Percentiles rank a stretch among this genome's conserved stretches.
Conservation (phyloP, 192 early-diverging fungal species). For the Diversispora epigaea region DNA sequence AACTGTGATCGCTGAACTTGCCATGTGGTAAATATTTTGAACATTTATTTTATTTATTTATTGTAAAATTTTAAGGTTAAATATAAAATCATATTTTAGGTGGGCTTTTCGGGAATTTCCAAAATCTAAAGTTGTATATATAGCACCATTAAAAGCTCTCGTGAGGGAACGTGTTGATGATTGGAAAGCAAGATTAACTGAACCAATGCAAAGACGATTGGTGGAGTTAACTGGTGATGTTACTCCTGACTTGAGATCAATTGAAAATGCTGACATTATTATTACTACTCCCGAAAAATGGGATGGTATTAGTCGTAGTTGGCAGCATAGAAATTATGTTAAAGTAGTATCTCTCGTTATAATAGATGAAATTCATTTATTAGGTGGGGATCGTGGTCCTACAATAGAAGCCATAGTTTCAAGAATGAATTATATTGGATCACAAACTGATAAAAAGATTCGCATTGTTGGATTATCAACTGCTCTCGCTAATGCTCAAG, state of each 20-base stretch:
- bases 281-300: conserved; percentile 99
- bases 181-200: conserved; percentile 74
- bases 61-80: neutral
- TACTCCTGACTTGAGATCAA: conserved; percentile 84
- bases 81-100: neutral
- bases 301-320: conserved; percentile 95
- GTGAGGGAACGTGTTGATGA: conserved; percentile 93
- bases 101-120: conserved; percentile 81
- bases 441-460: conserved; percentile 69
- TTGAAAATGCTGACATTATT: conserved; percentile 91
- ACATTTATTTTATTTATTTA: neutral
- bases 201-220: conserved; percentile 74
- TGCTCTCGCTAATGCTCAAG: conserved; percentile 92
- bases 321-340: conserved; percentile 90
- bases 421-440: conserved; percentile 95
- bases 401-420: conserved; percentile 98
- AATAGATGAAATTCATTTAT: conserved; percentile 97
- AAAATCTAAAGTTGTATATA: conserved; percentile 88
- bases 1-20: conserved; percentile 94
- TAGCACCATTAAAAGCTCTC: conserved; percentile 96
- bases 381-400: conserved; percentile 95
- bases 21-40: conserved; percentile 70
- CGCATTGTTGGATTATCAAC: conserved; percentile 96
- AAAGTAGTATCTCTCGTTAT: conserved; percentile 85
- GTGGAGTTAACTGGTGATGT: conserved; percentile 97